phyloP scores from a whole-genome alignment of 2,329 filamentous ascomycete species.

The Cadophora luteo-olivacea region DNA sequence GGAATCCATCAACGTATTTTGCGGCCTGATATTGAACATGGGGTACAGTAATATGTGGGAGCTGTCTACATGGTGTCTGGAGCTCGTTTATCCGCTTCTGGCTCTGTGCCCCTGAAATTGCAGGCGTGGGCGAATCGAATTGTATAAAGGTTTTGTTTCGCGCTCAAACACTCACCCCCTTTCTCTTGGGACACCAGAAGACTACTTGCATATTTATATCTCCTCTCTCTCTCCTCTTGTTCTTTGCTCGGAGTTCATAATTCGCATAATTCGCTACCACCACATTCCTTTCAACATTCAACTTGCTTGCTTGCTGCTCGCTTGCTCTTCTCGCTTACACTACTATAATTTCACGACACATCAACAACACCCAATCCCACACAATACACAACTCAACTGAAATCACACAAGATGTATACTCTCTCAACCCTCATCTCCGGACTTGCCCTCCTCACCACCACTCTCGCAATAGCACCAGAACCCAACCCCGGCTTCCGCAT shows the following conservation, averaged over 20 bases:
- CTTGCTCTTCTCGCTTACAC: conserved; percentile 15
- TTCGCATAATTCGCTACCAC: conserved; percentile 1
- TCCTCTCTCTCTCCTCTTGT: neutral
- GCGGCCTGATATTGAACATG: conserved; percentile 5
- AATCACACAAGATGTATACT: conserved; percentile 41
- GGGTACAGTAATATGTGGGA: neutral
- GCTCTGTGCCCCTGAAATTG: conserved; percentile 8
- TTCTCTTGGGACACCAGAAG: neutral
- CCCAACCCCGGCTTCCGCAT: conserved; percentile 30
- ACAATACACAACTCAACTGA: no score
- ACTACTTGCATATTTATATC: conserved; percentile 4
- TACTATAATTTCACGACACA: neutral
- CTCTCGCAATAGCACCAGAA: conserved; percentile 26
- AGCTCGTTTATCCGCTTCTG: conserved; percentile 4
- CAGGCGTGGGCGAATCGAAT: conserved; percentile 12
- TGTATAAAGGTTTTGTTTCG: conserved; percentile 15
- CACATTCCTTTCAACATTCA: neutral
- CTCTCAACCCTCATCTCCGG: conserved; percentile 11
- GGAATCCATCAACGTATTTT: neutral
- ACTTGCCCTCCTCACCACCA: conserved; percentile 18
- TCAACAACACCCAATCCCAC: neutral
- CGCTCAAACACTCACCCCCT: neutral
- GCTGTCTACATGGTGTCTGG: conserved; percentile 6
- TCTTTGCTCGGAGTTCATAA: neutral
- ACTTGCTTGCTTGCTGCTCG: neutral